phyloP scores from a whole-genome alignment of 306 rosid species.

The Trifolium subterraneum region DNA sequence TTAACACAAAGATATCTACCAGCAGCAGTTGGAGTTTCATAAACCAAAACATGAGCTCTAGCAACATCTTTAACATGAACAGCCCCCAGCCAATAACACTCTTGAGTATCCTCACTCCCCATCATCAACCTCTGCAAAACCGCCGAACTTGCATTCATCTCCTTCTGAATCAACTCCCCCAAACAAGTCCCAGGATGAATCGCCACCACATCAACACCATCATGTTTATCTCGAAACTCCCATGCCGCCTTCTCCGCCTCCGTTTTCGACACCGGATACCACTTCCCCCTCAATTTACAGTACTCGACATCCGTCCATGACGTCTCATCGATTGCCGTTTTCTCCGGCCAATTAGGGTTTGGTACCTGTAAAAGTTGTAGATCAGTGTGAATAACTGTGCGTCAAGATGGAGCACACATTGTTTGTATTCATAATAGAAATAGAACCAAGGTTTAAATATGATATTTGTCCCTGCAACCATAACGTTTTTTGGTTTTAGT shows the following conservation, averaged over 20 bases:
- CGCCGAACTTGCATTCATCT: slow-evolving; percentile 78
- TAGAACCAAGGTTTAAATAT: too few relatives aligned
- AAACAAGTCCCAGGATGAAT: slow-evolving; percentile 73
- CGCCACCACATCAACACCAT: slow-evolving; percentile 62
- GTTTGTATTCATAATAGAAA: too few relatives aligned
- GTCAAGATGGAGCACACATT: too few relatives aligned
- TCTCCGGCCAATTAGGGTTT: slow-evolving; percentile 71
- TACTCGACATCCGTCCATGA: slow-evolving; percentile 85
- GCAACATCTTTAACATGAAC: slow-evolving; percentile 85
- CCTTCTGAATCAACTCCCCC: slow-evolving; percentile 69
- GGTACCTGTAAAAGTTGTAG: slow-evolving; percentile 43
- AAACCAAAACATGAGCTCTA: slow-evolving; percentile 53
- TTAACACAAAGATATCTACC: slow-evolving; percentile 91
- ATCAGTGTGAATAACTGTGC: too few relatives aligned
- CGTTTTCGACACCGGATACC: slow-evolving; percentile 93
- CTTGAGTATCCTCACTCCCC: slow-evolving; percentile 79
- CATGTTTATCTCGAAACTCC: slow-evolving; percentile 56
- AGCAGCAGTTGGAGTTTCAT: slow-evolving; percentile 64
- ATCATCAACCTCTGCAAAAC: slow-evolving; percentile 67
- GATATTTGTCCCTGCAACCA: too few relatives aligned
- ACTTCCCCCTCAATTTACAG: slow-evolving; percentile 63
- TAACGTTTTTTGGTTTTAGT: too few relatives aligned
- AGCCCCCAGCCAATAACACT: slow-evolving; percentile 86
- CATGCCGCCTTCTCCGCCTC: slow-evolving; percentile 84
- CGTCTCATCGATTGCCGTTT: slow-evolving; percentile 57